A percentile compares a stretch with the other conserved stretches of the same genome.
Conservation (phyloP, 2,329 filamentous ascomycete species). For the Colletotrichum costaricense region DNA sequence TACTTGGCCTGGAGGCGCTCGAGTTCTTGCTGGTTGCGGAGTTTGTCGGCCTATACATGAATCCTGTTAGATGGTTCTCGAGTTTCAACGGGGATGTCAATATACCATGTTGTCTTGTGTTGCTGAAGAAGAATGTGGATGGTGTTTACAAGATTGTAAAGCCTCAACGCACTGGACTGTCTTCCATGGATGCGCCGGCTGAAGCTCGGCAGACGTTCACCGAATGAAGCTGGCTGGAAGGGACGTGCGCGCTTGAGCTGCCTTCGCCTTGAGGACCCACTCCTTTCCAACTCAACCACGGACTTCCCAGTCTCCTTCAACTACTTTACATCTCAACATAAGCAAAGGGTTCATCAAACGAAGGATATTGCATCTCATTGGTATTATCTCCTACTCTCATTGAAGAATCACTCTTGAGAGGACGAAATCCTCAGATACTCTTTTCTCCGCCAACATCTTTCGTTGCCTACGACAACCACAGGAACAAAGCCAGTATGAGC, state of each 20-base stretch:
- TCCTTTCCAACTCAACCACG: slow-evolving; percentile 10
- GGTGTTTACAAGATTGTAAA: background rate
- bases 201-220: slow-evolving; percentile 23
- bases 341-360: background rate
- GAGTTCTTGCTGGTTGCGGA: slow-evolving; percentile 96
- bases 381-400: too few relatives aligned
- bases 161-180: background rate
- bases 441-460: background rate
- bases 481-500: background rate
- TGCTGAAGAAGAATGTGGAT: background rate
- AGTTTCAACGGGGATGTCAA: too few relatives aligned
- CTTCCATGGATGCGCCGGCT: slow-evolving; percentile 31
- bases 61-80: background rate
- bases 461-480: background rate
- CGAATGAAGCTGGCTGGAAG: background rate
- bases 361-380: too few relatives aligned
- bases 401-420: background rate
- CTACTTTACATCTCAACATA: background rate
- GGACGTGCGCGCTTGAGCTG: slow-evolving; percentile 2
- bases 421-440: background rate
- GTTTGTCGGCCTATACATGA: slow-evolving; percentile 84
- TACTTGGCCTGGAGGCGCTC: slow-evolving; percentile 96
- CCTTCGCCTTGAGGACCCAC: background rate
- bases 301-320: background rate
- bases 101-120: slow-evolving; percentile 23